phyloP scores from a whole-genome alignment of 768 basidiomycete species.

The Boletus barrowsii region DNA sequence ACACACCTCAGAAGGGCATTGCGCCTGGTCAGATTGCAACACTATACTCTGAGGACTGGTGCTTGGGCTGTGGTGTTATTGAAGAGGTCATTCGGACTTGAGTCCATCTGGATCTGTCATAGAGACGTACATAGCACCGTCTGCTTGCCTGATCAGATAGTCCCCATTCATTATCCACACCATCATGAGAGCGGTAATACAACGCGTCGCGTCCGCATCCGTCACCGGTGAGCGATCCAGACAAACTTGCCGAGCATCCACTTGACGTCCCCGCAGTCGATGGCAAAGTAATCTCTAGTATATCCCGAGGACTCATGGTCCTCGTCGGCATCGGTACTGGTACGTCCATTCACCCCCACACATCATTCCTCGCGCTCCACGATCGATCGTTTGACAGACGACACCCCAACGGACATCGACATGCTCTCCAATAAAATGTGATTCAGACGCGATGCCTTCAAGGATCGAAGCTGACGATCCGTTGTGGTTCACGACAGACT shows the following conservation, averaged over 20 bases:
- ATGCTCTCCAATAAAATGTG: constrained; percentile 82
- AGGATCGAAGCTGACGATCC: constrained; percentile 1
- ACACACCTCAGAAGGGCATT: constrained; percentile 61
- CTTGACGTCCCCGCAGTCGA: constrained; percentile 57
- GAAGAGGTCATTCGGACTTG: constrained; percentile 19
- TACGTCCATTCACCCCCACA: constrained; percentile 27
- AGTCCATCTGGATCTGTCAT: no score
- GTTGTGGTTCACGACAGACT: constrained; percentile 43
- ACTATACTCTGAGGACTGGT: constrained; percentile 72
- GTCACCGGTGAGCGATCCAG: constrained; percentile 57
- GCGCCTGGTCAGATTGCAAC: constrained; percentile 79
- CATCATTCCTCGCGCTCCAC: neutral
- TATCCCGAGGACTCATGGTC: constrained; percentile 84
- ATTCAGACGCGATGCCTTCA: constrained; percentile 14
- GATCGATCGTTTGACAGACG: constrained; percentile 51
- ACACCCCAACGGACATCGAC: constrained; percentile 71
- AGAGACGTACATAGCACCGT: no score
- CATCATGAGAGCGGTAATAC: constrained; percentile 81
- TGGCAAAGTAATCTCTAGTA: constrained; percentile 72
- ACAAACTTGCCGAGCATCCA: neutral
- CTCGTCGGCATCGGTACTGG: constrained; percentile 86
- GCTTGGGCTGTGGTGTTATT: constrained; percentile 82
- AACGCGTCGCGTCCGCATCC: constrained; percentile 81
- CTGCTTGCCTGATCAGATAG: neutral
- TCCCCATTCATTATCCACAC: neutral